Conservation (phyloP, 352 stramenopile species). For the Sclerospora graminicola region DNA sequence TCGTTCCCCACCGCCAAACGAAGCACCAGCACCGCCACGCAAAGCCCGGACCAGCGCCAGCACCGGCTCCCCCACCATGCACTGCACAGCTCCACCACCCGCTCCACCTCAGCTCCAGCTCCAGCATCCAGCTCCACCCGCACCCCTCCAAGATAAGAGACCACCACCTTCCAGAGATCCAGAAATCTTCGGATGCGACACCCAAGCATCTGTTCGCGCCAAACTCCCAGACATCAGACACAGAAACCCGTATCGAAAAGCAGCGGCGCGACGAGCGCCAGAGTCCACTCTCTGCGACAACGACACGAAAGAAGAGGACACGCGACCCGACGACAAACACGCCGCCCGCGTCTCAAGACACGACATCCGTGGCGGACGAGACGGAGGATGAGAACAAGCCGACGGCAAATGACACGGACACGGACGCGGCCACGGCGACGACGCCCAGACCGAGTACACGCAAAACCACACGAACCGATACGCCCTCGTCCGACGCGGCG, state of each 20-base stretch:
- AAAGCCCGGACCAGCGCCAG: background rate
- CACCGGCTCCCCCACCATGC: background rate
- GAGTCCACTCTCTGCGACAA: background rate
- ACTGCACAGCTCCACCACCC: background rate
- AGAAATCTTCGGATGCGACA: no score
- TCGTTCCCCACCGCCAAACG: background rate
- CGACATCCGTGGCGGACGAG: no score
- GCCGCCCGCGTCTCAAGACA: no score
- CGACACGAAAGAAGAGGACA: background rate
- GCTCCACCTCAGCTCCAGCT: background rate
- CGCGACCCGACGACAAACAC: no score
- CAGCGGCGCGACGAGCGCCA: background rate
- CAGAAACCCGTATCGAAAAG: no score
- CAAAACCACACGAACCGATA: no score
- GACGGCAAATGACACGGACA: background rate
- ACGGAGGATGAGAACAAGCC: no score
- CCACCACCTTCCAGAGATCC: background rate
- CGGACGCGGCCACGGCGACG: no score
- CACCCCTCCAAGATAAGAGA: background rate
- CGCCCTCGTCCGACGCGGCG: no score
- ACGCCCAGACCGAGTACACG: no score
- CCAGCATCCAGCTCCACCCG: background rate
- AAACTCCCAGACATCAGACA: no score
- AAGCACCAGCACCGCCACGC: background rate
- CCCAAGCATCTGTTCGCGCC: no score